These are phyloP conservation scores for Chrysanthemum seticuspe DNA, from an alignment of 129 eudicot genomes.

Conservation along the genomic window DNA sequence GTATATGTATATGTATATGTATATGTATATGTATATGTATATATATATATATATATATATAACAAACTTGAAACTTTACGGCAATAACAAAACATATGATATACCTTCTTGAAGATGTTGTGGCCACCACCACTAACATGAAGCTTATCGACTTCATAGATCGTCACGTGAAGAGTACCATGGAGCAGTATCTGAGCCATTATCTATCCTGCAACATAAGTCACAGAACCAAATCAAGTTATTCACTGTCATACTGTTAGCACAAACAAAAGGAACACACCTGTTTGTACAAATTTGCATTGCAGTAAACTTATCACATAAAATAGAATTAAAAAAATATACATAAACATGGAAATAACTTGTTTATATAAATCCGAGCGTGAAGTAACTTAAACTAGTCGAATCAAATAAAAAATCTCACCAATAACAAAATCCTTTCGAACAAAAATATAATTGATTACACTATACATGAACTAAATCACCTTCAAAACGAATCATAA, in stretches of 20 bases:
- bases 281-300: not conserved
- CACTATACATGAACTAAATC: too few relatives aligned
- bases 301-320: not conserved
- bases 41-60: not conserved
- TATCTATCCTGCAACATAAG: constrained; percentile 24
- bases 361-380: not conserved
- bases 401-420: constrained; percentile 4
- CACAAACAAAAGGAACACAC: not conserved
- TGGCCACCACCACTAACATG: constrained; percentile 9
- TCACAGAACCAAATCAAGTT: constrained; percentile 9
- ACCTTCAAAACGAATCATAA: too few relatives aligned
- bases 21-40: too few relatives aligned
- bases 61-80: not conserved
- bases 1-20: too few relatives aligned
- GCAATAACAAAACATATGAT: not conserved
- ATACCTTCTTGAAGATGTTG: constrained; percentile 34
- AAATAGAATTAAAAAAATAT: too few relatives aligned
- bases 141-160: constrained; percentile 41
- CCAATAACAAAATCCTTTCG: too few relatives aligned
- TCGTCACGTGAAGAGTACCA: constrained; percentile 41
- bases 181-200: constrained; percentile 41
- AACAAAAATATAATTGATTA: too few relatives aligned
- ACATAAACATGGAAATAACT: not conserved
- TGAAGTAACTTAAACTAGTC: not conserved
- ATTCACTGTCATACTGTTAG: constrained; percentile 10